phyloP scores from a whole-genome alignment of 169 alveolate species.

The Babesia microti region DNA sequence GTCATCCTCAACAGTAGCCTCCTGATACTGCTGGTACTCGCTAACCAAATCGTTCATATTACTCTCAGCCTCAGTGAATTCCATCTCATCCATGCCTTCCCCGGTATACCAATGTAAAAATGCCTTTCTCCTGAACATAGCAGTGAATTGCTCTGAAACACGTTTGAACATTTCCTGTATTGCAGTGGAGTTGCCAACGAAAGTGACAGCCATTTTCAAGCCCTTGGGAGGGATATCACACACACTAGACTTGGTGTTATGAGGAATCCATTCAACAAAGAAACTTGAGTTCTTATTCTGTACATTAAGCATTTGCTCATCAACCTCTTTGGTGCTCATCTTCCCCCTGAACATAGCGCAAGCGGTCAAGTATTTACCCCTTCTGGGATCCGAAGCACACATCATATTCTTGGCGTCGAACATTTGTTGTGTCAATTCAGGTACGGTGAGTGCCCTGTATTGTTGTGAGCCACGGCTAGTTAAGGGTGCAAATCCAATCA shows the following conservation, averaged over 20 bases:
- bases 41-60: conserved; percentile 94
- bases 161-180: conserved; percentile 95
- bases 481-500: conserved; percentile 97
- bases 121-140: conserved; percentile 96
- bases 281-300: conserved; percentile 94
- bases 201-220: conserved; percentile 93
- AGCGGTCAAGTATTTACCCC: conserved; percentile 97
- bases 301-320: conserved; percentile 96
- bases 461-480: conserved; percentile 96
- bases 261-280: conserved; percentile 98
- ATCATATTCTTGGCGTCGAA: conserved; percentile 98
- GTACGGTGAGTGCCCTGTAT: conserved; percentile 95
- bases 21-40: conserved; percentile 97
- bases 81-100: conserved; percentile 99
- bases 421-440: conserved; percentile 98
- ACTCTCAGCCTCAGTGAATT: conserved; percentile 96
- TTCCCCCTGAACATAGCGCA: conserved; percentile 98
- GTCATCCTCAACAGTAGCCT: conserved; percentile 92
- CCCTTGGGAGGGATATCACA: conserved; percentile 98
- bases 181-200: conserved; percentile 95
- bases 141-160: conserved; percentile 93
- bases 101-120: conserved; percentile 96
- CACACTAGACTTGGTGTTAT: conserved; percentile 91
- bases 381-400: conserved; percentile 99
- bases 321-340: conserved; percentile 98